Percentiles rank a stretch among this genome's conserved stretches.
Conservation (phyloP, 2,329 filamentous ascomycete species). For the Curvularia sp. region DNA sequence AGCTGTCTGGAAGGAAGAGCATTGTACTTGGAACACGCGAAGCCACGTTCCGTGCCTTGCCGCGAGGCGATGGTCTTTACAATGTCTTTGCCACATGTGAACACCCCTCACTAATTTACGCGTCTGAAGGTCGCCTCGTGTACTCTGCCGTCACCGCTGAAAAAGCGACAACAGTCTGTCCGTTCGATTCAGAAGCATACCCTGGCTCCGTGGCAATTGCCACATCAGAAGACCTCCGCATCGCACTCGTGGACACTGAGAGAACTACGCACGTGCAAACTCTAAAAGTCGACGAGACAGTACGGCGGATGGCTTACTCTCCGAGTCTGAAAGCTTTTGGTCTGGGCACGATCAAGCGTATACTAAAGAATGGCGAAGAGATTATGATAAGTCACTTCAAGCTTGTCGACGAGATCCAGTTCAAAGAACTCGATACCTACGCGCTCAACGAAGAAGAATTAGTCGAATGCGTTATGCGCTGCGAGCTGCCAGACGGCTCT, state of each 20-base stretch:
- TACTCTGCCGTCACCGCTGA: slow-evolving; percentile 95
- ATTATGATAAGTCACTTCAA: slow-evolving; percentile 80
- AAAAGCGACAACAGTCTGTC: slow-evolving; percentile 79
- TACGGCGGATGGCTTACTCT: slow-evolving; percentile 87
- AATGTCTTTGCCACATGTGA: slow-evolving; percentile 95
- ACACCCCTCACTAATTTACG: slow-evolving; percentile 92
- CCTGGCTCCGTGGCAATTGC: slow-evolving; percentile 82
- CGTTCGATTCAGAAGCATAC: slow-evolving; percentile 82
- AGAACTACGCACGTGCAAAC: slow-evolving; percentile 87
- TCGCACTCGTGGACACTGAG: slow-evolving; percentile 82
- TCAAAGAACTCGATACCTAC: slow-evolving; percentile 77
- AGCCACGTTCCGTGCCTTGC: slow-evolving; percentile 79
- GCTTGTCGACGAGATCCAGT: slow-evolving; percentile 88
- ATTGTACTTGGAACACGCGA: slow-evolving; percentile 86
- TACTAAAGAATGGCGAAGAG: slow-evolving; percentile 74
- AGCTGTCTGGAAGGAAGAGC: slow-evolving; percentile 76
- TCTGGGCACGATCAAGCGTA: slow-evolving; percentile 81
- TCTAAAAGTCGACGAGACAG: slow-evolving; percentile 78
- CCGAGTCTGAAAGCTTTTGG: slow-evolving; percentile 80
- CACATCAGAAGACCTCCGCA: slow-evolving; percentile 75
- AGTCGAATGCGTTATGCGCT: slow-evolving; percentile 82
- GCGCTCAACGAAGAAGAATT: slow-evolving; percentile 73
- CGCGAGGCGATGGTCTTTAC: slow-evolving; percentile 68
- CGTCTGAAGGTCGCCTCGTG: slow-evolving; percentile 82
- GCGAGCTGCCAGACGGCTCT: slow-evolving; percentile 69